Evolutionary conservation across 2,329 filamentous ascomycete species (phyloP).

Genomic region (Furcasterigmium sp.): DNA sequence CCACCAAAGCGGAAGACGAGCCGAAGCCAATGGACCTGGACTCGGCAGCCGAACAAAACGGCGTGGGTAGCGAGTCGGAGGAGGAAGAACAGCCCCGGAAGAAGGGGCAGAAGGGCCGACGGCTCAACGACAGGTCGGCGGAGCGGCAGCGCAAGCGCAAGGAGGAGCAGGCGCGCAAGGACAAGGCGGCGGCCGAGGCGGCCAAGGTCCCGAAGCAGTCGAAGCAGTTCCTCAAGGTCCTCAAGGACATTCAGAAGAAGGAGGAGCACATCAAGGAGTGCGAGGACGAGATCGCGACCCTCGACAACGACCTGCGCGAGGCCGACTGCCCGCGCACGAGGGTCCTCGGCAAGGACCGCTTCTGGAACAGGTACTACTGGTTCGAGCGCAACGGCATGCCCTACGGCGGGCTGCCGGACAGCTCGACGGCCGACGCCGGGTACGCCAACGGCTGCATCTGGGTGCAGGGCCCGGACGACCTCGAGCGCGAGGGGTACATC

Average conservation of each 20-base stretch:
- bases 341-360: constrained; percentile 87
- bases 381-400: constrained; percentile 99
- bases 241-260: constrained; percentile 86
- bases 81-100: constrained; percentile 52
- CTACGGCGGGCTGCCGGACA: constrained; percentile 79
- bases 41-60: constrained; percentile 53
- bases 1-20: constrained; percentile 46
- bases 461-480: constrained; percentile 90
- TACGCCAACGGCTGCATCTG: constrained; percentile 95
- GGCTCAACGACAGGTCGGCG: constrained; percentile 62
- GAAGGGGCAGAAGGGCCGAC: constrained; percentile 44
- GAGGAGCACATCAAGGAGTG: constrained; percentile 74
- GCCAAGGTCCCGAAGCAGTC: constrained; percentile 71
- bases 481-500: constrained; percentile 82
- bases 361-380: constrained; percentile 99
- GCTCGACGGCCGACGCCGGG: constrained; percentile 78
- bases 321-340: constrained; percentile 88
- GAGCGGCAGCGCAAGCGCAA: constrained; percentile 75
- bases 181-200: constrained; percentile 55
- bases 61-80: constrained; percentile 63
- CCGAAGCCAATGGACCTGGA: constrained; percentile 59
- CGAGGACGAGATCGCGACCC: constrained; percentile 77
- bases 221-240: constrained; percentile 80
- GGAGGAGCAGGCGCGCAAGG: constrained; percentile 55
- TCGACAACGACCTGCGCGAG: constrained; percentile 90